Evolutionary conservation across 2,329 filamentous ascomycete genomes (phyloP), one percentile per base, ranked within the genome.

Genomic region (Ceratocystis variospora): DNA sequence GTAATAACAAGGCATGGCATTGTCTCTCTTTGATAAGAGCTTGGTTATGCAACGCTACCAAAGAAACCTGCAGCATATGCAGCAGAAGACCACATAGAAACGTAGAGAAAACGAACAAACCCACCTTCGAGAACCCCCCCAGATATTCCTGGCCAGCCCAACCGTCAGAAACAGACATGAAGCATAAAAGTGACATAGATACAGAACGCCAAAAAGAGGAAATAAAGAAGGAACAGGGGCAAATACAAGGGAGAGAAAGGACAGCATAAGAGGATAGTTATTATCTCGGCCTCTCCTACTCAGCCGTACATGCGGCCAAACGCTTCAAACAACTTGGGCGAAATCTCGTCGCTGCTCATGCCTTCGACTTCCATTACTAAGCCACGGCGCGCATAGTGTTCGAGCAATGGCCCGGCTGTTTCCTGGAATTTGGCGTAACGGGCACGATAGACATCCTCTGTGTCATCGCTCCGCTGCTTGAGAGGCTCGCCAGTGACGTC

Each of bases 341-440:
- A 92, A 71, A 99, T 99, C 77, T 97, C 94, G 73, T 99, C 90
- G 73, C 91, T 96, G 74, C 86, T 93, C 76, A 92, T 84, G 25
- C 94, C 94, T 71, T 90, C 81, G 3, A 96, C 90, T 69, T 90
- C 89, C 83, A 89, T 90, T 46, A 99, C 77, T 12, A 96, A 86
- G 8, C 90, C 90, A 74, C 88, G 87, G 70, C 83, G 82, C 62
- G 89, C 87, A 73, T 99, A 99, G 76, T 96, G 90, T 71, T 96
- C 88, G 19, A 99, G 79, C 57, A 99, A 78, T 17, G 90, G 88
- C 74, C 86, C 81, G 74, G 89, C 96, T 3, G 88, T 93, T 75
- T 96, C 89, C 71, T 90, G 85, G 72, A 97, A 99, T 73, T 89
- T 90, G 72, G 82, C 80, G 72, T 96, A 83, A 65, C 94, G 83